These are phyloP conservation scores for Effrenium voratum DNA, from an alignment of 73 alveolate species.

Conservation along the genomic window DNA sequence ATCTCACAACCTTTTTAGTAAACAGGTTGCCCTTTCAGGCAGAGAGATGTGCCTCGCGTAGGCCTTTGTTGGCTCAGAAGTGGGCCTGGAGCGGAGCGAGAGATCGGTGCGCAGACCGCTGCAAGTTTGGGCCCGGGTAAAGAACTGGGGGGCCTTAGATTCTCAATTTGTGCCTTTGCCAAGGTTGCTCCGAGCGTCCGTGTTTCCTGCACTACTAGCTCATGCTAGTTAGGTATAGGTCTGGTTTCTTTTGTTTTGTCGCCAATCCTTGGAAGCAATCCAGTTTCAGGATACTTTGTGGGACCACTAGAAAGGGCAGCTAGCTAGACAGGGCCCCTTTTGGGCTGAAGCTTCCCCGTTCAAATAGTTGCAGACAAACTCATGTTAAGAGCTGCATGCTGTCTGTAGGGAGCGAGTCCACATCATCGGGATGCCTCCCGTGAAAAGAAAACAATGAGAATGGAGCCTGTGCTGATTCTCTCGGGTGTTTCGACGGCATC, in stretches of 20 bases:
- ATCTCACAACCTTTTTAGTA: not conserved
- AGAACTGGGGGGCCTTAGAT: not conserved
- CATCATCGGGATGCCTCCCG: no score
- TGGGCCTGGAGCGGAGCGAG: conserved; percentile 19
- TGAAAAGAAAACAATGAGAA: no score
- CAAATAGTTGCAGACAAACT: no score
- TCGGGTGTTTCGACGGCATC: no score
- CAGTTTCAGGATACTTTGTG: not conserved
- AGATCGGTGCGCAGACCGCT: not conserved
- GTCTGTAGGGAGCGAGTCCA: no score
- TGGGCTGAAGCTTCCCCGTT: no score
- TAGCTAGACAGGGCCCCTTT: no score
- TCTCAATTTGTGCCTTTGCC: not conserved
- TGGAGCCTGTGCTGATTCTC: no score
- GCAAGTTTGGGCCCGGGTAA: not conserved
- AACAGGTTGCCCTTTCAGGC: not conserved
- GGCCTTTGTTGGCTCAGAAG: conserved; percentile 55
- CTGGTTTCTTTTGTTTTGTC: not conserved
- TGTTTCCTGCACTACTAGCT: not conserved
- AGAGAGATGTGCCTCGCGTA: not conserved
- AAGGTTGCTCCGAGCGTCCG: not conserved
- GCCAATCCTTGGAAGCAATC: not conserved
- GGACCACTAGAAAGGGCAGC: no score
- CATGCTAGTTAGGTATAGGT: not conserved
- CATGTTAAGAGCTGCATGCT: no score